Percentiles rank a stretch among this genome's conserved stretches.
Conservation (phyloP, 768 basidiomycete species). For the Trametes maxima region DNA sequence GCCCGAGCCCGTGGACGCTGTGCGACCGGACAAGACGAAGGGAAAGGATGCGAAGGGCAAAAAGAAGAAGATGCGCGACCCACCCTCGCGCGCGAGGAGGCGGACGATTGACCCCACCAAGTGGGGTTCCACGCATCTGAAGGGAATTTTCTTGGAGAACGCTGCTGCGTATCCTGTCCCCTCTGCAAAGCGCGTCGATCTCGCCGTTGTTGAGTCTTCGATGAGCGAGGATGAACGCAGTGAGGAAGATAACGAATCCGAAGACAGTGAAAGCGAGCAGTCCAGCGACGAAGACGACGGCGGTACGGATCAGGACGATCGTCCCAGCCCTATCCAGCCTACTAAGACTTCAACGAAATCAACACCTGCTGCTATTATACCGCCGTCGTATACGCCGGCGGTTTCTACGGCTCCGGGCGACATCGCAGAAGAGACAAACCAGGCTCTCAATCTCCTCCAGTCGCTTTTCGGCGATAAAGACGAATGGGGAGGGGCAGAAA, state of each 20-base stretch:
- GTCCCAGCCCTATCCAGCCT: background rate
- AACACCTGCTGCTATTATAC: slow-evolving; percentile 11
- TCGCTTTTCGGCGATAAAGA: slow-evolving; percentile 54
- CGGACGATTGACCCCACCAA: slow-evolving; percentile 72
- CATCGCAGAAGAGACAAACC: slow-evolving; percentile 47
- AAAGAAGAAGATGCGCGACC: slow-evolving; percentile 45
- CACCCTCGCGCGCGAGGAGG: slow-evolving; percentile 58
- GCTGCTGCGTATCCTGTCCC: slow-evolving; percentile 6
- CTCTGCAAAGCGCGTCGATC: background rate
- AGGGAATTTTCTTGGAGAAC: slow-evolving; percentile 62
- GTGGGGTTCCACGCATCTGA: slow-evolving; percentile 71
- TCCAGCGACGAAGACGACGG: background rate
- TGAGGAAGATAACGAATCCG: background rate
- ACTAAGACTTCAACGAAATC: background rate
- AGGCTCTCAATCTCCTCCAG: slow-evolving; percentile 50
- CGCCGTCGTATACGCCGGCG: background rate
- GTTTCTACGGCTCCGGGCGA: slow-evolving; percentile 22
- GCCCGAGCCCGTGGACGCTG: slow-evolving; percentile 31
- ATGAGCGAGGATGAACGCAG: background rate
- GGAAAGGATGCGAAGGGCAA: slow-evolving; percentile 37
- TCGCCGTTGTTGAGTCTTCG: background rate
- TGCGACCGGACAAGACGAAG: slow-evolving; percentile 21
- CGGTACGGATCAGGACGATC: background rate
- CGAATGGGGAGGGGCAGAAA: slow-evolving; percentile 65
- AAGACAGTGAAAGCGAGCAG: background rate